Percentiles rank a stretch among this genome's conserved stretches.
Conservation (phyloP, 352 stramenopile genomes). For the Globisporangium splendens region DNA sequence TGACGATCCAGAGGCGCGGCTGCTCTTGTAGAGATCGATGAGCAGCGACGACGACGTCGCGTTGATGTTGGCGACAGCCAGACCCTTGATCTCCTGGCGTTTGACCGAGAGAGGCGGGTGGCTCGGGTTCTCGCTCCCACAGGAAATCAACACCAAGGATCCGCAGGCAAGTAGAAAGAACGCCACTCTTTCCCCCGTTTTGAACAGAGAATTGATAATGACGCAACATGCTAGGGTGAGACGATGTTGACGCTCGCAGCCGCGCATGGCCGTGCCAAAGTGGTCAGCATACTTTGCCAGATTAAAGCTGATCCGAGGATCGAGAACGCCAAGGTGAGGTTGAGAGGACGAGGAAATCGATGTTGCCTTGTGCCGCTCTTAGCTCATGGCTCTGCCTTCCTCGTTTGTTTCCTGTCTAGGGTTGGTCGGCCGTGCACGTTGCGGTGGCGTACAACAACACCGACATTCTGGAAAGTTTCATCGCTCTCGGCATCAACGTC, state of each 20-base stretch:
- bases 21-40: constrained; percentile 39
- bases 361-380: no score
- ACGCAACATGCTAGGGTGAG: constrained; percentile 34
- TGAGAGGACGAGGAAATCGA: no score
- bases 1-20: constrained; percentile 3
- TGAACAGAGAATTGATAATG: constrained; percentile 6
- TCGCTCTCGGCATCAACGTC: constrained; percentile 40
- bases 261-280: constrained; percentile 36
- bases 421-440: constrained; percentile 59
- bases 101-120: constrained; percentile 44
- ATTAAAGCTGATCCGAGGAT: constrained; percentile 55
- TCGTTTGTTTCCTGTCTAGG: constrained; percentile 12
- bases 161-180: constrained; percentile 20
- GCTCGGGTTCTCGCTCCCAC: constrained; percentile 54
- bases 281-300: constrained; percentile 60
- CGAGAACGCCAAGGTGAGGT: constrained; percentile 54
- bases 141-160: constrained; percentile 66
- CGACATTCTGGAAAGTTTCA: constrained; percentile 38
- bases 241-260: constrained; percentile 70
- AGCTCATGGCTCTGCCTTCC: no score
- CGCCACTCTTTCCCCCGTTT: no score
- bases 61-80: constrained; percentile 40
- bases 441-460: constrained; percentile 54
- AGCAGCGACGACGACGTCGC: constrained; percentile 48
- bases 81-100: constrained; percentile 41